Conservation (phyloP, 2,329 filamentous ascomycete genomes). For the Penicillium hesseltinei region DNA sequence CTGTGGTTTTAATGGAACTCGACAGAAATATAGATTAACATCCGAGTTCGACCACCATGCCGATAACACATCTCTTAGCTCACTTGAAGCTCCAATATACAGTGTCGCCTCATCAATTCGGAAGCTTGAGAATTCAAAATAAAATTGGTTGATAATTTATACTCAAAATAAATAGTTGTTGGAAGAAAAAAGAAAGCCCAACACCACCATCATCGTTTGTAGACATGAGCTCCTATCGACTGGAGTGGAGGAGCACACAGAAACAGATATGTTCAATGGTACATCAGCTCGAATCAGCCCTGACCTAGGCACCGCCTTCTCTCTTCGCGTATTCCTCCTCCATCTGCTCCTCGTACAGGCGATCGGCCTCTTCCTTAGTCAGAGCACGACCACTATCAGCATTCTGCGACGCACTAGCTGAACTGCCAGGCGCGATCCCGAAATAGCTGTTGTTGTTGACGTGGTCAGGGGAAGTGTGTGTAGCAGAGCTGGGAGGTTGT, state of each 20-base stretch:
- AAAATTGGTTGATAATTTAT: not conserved
- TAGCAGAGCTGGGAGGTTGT: conserved; percentile 3
- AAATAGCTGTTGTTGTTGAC: conserved; percentile 15
- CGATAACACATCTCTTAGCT: too few species aligned
- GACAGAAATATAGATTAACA: too few species aligned
- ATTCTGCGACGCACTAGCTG: conserved; percentile 19
- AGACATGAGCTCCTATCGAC: not conserved
- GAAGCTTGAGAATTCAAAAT: not conserved
- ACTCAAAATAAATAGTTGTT: not conserved
- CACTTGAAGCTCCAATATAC: not conserved
- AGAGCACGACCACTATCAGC: conserved; percentile 24
- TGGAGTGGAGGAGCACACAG: not conserved
- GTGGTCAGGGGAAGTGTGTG: not conserved
- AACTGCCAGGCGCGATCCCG: conserved; percentile 16
- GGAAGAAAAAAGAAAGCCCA: not conserved
- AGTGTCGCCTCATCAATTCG: too few species aligned
- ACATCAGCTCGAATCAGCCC: not conserved
- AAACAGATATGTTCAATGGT: not conserved
- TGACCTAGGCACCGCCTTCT: conserved; percentile 41
- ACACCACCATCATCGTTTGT: not conserved
- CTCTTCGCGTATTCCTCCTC: conserved; percentile 50
- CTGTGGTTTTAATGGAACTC: not conserved
- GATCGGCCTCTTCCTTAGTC: conserved; percentile 45
- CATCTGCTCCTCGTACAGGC: conserved; percentile 47
- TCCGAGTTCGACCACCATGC: not conserved